Evolutionary conservation across 129 eudicot species (phyloP).

Genomic region (Centaurea solstitialis): DNA sequence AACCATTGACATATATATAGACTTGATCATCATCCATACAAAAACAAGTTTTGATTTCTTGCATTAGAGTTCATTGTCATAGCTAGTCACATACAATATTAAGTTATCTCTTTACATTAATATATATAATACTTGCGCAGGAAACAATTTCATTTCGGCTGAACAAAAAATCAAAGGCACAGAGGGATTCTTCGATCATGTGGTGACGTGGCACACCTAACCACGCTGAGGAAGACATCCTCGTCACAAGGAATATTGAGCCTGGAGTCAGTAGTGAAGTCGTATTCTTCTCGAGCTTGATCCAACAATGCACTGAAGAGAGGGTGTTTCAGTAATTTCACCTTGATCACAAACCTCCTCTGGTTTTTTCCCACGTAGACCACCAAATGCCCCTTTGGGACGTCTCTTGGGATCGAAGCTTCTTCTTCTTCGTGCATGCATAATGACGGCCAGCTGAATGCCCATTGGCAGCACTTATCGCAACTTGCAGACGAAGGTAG

Average conservation of each 20-base stretch:
- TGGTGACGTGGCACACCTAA: slow-evolving; percentile 49
- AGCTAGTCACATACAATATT: slow-evolving; percentile 36
- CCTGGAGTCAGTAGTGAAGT: slow-evolving; percentile 41
- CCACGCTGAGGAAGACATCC: slow-evolving; percentile 44
- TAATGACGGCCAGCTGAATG: slow-evolving; percentile 40
- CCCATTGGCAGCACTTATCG: slow-evolving; percentile 50
- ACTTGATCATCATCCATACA: slow-evolving; percentile 18
- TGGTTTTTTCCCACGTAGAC: slow-evolving; percentile 53
- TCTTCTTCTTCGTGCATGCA: slow-evolving; percentile 43
- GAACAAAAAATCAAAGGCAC: slow-evolving; percentile 43
- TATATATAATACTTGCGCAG: slow-evolving; percentile 27
- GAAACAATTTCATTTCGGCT: slow-evolving; percentile 17
- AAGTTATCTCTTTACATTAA: slow-evolving; percentile 40
- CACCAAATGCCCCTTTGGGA: slow-evolving; percentile 61
- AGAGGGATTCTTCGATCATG: slow-evolving; percentile 36
- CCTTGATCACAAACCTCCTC: slow-evolving; percentile 51
- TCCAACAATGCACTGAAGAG: slow-evolving; percentile 53
- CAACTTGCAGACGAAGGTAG: slow-evolving; percentile 33
- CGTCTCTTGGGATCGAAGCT: slow-evolving; percentile 48
- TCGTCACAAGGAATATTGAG: slow-evolving; percentile 58
- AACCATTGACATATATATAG: slow-evolving; percentile 1
- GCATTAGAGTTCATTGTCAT: slow-evolving; percentile 15
- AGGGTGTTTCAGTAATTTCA: slow-evolving; percentile 54
- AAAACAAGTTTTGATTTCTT: slow-evolving; percentile 28
- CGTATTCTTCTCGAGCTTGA: slow-evolving; percentile 53